These are phyloP conservation scores for Purpureocillium lavendulum DNA, from an alignment of 2,329 filamentous ascomycete genomes.

Conservation along the genomic window DNA sequence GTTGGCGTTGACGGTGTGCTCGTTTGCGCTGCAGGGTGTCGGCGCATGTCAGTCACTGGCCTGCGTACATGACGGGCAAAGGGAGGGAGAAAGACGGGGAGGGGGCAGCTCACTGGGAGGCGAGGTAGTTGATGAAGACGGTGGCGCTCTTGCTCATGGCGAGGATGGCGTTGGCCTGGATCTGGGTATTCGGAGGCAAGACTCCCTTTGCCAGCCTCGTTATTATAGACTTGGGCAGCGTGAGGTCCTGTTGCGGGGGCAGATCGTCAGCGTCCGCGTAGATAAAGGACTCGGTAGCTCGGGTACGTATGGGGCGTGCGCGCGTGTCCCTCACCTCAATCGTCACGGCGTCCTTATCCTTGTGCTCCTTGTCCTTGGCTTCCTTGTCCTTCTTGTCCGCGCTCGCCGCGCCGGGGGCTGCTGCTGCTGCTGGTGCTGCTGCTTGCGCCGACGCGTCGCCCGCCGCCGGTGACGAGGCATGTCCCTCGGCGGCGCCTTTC, in stretches of 20 bases:
- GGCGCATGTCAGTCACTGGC: conserved; percentile 1
- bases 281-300: too few species aligned
- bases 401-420: conserved; percentile 13
- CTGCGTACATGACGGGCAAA: too few species aligned
- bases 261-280: neutral
- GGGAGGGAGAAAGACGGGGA: neutral
- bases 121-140: conserved; percentile 75
- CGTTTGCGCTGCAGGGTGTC: conserved; percentile 53
- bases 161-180: conserved; percentile 72
- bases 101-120: conserved; percentile 51
- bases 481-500: conserved; percentile 8
- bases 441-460: too few species aligned
- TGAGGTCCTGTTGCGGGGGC: conserved; percentile 51
- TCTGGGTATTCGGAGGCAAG: conserved; percentile 71
- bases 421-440: conserved; percentile 11
- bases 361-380: conserved; percentile 19
- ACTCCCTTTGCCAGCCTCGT: conserved; percentile 73
- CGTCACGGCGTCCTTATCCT: conserved; percentile 29
- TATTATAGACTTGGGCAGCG: conserved; percentile 72
- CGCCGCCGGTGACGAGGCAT: too few species aligned
- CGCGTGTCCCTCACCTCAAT: conserved; percentile 39
- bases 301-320: too few species aligned
- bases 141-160: conserved; percentile 76
- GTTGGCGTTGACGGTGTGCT: conserved; percentile 54
- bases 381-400: conserved; percentile 24